Evolutionary conservation across 495 filamentous ascomycete genomes (phyloP).

Genomic region (Hypoxylon lenormandii): DNA sequence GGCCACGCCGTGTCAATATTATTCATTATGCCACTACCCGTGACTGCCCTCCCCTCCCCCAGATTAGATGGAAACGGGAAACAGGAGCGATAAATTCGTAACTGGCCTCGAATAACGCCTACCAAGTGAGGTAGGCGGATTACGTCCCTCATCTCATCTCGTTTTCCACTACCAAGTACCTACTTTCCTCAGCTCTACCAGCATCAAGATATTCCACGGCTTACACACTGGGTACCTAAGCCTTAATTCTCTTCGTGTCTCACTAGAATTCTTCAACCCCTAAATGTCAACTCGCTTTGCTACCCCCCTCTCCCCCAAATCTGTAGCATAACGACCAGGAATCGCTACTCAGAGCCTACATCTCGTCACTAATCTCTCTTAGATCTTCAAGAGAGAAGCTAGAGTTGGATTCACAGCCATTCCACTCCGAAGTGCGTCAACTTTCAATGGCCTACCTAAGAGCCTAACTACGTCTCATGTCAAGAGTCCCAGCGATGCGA

Average conservation of each 20-base stretch:
- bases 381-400: neutral
- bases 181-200: slow-evolving; percentile 10
- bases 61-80: slow-evolving; percentile 4
- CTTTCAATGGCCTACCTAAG: neutral
- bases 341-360: neutral
- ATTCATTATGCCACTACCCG: slow-evolving; percentile 36
- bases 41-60: neutral
- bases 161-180: neutral
- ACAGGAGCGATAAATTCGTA: neutral
- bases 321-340: slow-evolving; percentile 7
- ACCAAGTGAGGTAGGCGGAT: slow-evolving; percentile 19
- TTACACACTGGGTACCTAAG: neutral
- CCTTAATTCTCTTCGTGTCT: slow-evolving; percentile 11
- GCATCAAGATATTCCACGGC: slow-evolving; percentile 7
- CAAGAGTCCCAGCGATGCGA: neutral
- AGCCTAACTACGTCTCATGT: neutral
- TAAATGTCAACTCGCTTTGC: slow-evolving; percentile 5
- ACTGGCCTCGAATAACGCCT: slow-evolving; percentile 3
- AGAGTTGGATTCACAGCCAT: neutral
- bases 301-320: neutral
- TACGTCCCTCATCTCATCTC: neutral
- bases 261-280: slow-evolving; percentile 14
- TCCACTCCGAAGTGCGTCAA: no score
- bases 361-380: neutral
- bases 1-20: slow-evolving; percentile 32